Evolutionary conservation across 2,329 filamentous ascomycete species (phyloP), one percentile per base, ranked within the genome.

Genomic region (Monilinia fructicola): DNA sequence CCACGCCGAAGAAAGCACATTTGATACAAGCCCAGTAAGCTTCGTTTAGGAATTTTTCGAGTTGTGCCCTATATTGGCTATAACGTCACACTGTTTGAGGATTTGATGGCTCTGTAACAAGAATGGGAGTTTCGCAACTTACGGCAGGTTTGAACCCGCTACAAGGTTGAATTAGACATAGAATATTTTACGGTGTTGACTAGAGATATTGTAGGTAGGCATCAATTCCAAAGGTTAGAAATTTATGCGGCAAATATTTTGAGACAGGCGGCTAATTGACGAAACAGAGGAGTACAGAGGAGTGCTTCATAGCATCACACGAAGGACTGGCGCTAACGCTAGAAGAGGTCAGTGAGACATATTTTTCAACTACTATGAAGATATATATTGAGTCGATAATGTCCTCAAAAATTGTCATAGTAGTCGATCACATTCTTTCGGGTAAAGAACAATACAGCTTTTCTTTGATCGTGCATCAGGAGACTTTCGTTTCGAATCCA

Each of bases 301-400:
- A 63, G 42, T 63, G 50, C 60, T 63, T 54, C 60, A 62, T 38
- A 44, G 58, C 58, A 61, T 61, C 28, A 28, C 58, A 50, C 58
- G 40, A 50, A 44, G 7, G n/a, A 40, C 46, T 50, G 31, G 58
- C 56, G 56, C 56, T 52, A 52, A 61, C 21, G 31, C 50, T 26
- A 50, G 4, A 38, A 31, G 12, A 50, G 42, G n/a, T 38, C 44
- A 26, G 44, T 14, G 46, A 50, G 28, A 60, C 58, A 61, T 21
- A 35, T 21, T 18, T 18, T 16, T 52, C 14, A 35, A 40, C 28
- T 23, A 50, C 21, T 16, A 21, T 60, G 21, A 38, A 28, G 28
- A 50, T 60, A 26, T 50, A 60, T 60, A 60, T 60, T 60, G 23
- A 60, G 44, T 59, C 16, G 21, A 60, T 38, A 50, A 26, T 60